These are phyloP conservation scores for Zygnema circumcarinatum DNA, from an alignment of 139 green algal species.

Conservation along the genomic window DNA sequence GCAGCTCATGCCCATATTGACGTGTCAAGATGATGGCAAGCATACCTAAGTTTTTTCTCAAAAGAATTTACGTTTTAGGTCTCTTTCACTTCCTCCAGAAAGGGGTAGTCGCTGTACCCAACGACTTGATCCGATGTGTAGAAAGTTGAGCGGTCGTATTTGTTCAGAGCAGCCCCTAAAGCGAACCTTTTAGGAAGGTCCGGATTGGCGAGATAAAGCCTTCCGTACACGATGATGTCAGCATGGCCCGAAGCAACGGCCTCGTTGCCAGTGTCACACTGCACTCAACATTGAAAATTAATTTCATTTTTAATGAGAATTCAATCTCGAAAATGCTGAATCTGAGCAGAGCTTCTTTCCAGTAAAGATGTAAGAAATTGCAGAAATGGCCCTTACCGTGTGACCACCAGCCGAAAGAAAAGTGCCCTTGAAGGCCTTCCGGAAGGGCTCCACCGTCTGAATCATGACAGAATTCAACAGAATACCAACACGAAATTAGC, in stretches of 20 bases:
- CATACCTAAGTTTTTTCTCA: too few relatives aligned
- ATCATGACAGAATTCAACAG: too few relatives aligned
- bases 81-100: constrained; percentile 81
- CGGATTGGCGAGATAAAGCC: constrained; percentile 77
- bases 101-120: constrained; percentile 86
- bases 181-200: constrained; percentile 76
- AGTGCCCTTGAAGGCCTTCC: constrained; percentile 61
- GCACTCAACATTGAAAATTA: background rate
- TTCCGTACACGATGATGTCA: constrained; percentile 69
- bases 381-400: constrained; percentile 38
- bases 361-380: too few relatives aligned
- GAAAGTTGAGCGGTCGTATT: constrained; percentile 82
- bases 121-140: constrained; percentile 68
- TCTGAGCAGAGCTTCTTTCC: too few relatives aligned
- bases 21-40: too few relatives aligned
- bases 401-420: constrained; percentile 80
- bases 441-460: constrained; percentile 70
- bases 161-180: constrained; percentile 72
- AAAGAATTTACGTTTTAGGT: too few relatives aligned
- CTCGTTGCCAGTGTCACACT: constrained; percentile 59
- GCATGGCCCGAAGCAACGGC: constrained; percentile 64
- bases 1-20: too few relatives aligned
- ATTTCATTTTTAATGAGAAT: background rate
- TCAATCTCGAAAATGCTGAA: too few relatives aligned
- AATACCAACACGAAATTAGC: background rate